Conservation (phyloP, 352 stramenopile species). For the Globisporangium cylindrosporum region DNA sequence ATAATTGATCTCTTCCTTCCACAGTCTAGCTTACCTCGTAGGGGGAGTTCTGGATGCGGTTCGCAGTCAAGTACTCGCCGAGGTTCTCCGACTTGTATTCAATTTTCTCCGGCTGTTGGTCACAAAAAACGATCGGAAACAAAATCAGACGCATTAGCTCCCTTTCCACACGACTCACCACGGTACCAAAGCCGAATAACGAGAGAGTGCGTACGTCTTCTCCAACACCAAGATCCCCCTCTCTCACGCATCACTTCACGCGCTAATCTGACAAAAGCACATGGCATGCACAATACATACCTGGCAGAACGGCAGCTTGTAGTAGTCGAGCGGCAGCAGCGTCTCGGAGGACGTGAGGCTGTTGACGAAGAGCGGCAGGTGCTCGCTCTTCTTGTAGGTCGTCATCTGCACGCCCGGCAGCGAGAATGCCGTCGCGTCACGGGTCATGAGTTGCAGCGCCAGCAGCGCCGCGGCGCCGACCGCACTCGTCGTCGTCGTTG, state of each 20-base stretch:
- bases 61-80: constrained; percentile 97
- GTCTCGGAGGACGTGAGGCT: constrained; percentile 94
- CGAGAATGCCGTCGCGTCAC: constrained; percentile 39
- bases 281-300: constrained; percentile 22
- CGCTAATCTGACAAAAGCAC: not conserved
- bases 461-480: not conserved
- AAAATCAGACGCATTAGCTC: not conserved
- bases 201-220: too few relatives aligned
- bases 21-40: constrained; percentile 69
- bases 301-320: constrained; percentile 96
- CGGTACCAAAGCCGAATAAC: too few relatives aligned
- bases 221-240: not conserved
- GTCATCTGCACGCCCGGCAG: constrained; percentile 87
- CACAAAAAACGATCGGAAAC: not conserved
- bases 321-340: constrained; percentile 97
- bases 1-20: not conserved
- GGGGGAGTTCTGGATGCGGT: constrained; percentile 98
- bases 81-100: constrained; percentile 99
- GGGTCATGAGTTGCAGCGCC: not conserved
- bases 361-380: constrained; percentile 92
- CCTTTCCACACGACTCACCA: not conserved
- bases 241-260: not conserved
- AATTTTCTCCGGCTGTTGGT: constrained; percentile 70
- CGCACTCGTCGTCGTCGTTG: not conserved
- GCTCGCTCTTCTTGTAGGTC: constrained; percentile 83